These are phyloP conservation scores for Wickerhamomyces hampshirensis DNA, from an alignment of 805 yeast species.

Conservation along the genomic window DNA sequence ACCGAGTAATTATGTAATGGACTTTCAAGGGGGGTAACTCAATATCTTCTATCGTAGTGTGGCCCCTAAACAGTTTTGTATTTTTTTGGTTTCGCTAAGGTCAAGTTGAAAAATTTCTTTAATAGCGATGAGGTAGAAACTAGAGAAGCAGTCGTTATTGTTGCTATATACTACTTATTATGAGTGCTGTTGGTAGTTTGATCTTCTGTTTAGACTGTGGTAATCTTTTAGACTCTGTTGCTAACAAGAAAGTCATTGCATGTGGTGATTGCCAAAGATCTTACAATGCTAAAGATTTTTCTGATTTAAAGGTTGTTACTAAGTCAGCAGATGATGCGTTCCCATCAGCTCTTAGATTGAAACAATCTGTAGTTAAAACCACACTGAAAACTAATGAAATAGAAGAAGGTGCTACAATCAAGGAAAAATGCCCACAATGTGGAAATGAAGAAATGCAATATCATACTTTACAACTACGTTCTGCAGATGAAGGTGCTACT, in stretches of 20 bases:
- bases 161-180: constrained; percentile 30
- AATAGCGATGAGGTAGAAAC: neutral
- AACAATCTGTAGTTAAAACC: constrained; percentile 89
- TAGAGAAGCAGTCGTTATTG: too few species aligned
- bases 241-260: constrained; percentile 42
- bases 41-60: too few species aligned
- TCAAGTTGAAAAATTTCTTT: neutral
- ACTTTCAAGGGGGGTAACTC: too few species aligned
- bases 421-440: constrained; percentile 98
- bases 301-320: constrained; percentile 81
- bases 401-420: constrained; percentile 94
- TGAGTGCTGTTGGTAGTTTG: constrained; percentile 95
- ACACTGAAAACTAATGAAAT: constrained; percentile 68
- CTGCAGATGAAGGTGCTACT: constrained; percentile 99
- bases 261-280: constrained; percentile 51
- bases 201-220: constrained; percentile 95
- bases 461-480: constrained; percentile 92
- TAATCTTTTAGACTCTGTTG: constrained; percentile 69
- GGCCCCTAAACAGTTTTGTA: too few species aligned
- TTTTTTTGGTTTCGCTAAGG: neutral
- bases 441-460: constrained; percentile 98
- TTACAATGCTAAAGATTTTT: constrained; percentile 47
- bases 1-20: too few species aligned
- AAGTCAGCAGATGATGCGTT: constrained; percentile 89
- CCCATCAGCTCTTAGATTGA: constrained; percentile 77